Percentiles rank a stretch among this genome's conserved stretches.
Conservation (phyloP, 2,329 filamentous ascomycete species). For the Pseudocercospora cruenta region DNA sequence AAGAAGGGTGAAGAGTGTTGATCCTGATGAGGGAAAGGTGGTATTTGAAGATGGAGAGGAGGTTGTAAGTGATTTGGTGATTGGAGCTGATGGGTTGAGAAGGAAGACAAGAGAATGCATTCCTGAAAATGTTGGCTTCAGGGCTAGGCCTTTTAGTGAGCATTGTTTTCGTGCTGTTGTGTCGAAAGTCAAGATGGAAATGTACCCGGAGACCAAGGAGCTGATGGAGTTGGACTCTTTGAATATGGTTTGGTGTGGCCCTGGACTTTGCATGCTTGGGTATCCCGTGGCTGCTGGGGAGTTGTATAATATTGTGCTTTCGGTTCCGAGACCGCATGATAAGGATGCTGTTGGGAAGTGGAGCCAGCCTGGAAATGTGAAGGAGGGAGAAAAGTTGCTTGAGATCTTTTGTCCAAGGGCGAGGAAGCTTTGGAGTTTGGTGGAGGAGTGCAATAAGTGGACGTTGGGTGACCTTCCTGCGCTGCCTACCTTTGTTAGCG, state of each 20-base stretch:
- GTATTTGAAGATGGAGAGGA: conserved; percentile 8
- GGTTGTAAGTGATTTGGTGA: conserved; percentile 16
- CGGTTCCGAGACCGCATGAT: conserved; percentile 11
- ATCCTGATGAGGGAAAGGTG: conserved; percentile 6
- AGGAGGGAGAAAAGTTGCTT: conserved; percentile 10
- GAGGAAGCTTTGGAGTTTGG: conserved; percentile 14
- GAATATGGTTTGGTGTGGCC: conserved; percentile 19
- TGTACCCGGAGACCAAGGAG: conserved; percentile 11
- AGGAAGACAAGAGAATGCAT: not conserved
- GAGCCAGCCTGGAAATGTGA: conserved; percentile 12
- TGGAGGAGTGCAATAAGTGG: conserved; percentile 15
- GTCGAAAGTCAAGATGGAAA: conserved; percentile 11
- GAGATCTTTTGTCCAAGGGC: conserved; percentile 8
- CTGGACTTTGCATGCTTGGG: conserved; percentile 10
- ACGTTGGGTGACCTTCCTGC: conserved; percentile 9
- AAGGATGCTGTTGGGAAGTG: conserved; percentile 12
- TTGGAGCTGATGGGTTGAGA: conserved; percentile 19
- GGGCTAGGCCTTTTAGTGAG: conserved; percentile 15
- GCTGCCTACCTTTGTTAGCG: not conserved
- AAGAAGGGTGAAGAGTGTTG: conserved; percentile 3
- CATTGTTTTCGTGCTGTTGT: conserved; percentile 16
- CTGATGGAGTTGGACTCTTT: conserved; percentile 6
- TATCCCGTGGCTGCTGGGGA: conserved; percentile 13
- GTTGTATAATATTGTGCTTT: conserved; percentile 16
- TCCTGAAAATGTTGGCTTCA: not conserved